These are phyloP conservation scores for Asterella californica DNA, from an alignment of 225 moss, liverwort and hornwort species.

Conservation along the genomic window DNA sequence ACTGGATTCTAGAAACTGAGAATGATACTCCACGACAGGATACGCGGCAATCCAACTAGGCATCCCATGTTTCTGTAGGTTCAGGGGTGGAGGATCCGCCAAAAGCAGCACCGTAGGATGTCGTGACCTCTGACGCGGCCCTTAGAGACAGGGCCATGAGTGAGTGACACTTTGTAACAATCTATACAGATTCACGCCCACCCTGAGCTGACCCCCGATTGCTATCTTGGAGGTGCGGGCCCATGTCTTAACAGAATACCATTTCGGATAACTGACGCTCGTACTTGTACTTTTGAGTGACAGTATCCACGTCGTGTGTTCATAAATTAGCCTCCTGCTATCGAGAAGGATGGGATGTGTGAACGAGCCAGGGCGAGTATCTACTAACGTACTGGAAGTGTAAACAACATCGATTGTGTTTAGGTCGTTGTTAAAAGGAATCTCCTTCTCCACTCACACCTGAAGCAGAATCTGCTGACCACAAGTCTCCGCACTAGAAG, in stretches of 20 bases:
- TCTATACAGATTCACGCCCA: neutral
- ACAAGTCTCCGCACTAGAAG: neutral
- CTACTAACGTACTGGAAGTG: neutral
- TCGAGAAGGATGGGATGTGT: neutral
- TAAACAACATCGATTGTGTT: neutral
- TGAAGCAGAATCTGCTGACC: slow-evolving; percentile 3
- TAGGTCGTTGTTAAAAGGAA: neutral
- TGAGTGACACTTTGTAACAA: neutral
- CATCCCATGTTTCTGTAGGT: neutral
- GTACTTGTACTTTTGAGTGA: neutral
- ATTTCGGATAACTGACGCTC: neutral
- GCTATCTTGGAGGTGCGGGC: neutral
- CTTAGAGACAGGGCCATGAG: neutral
- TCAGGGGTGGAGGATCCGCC: neutral
- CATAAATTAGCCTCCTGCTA: neutral
- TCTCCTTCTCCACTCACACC: neutral
- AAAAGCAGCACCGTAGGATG: no score
- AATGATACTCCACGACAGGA: neutral
- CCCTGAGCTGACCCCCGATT: neutral
- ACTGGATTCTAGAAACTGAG: no score
- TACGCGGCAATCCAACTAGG: neutral
- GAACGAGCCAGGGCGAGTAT: neutral
- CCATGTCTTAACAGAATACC: neutral
- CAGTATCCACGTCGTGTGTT: neutral
- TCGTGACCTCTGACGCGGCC: no score